Conservation (phyloP, 306 rosid species). For the Morella rubra region DNA sequence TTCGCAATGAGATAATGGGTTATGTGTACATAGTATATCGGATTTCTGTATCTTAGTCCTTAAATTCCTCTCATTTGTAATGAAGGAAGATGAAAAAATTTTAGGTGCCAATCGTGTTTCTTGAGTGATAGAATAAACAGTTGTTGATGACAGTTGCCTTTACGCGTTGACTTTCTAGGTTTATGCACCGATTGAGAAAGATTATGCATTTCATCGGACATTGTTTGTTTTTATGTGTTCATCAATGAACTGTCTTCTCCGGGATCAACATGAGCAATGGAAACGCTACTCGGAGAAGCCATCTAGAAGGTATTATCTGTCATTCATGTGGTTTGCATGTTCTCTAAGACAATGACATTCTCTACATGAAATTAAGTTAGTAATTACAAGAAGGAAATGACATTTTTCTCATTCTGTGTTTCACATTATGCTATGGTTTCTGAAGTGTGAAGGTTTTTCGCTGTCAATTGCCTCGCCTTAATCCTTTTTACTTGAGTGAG, state of each 20-base stretch:
- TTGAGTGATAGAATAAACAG: background rate
- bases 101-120: background rate
- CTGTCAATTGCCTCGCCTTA: conserved; percentile 56
- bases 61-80: background rate
- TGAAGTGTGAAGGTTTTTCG: conserved; percentile 89
- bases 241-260: conserved; percentile 78
- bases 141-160: background rate
- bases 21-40: background rate
- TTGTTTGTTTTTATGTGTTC: conserved; percentile 79
- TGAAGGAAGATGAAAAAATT: background rate
- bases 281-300: conserved; percentile 52
- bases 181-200: conserved; percentile 69
- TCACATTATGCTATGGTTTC: conserved; percentile 27
- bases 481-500: conserved; percentile 74
- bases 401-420: background rate
- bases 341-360: conserved; percentile 1
- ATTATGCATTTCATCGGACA: conserved; percentile 71
- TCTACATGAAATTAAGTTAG: background rate
- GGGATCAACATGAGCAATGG: conserved; percentile 88
- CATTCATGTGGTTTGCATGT: background rate
- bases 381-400: conserved; percentile 1
- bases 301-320: conserved; percentile 56
- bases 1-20: background rate
- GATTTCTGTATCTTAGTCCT: too few species aligned
- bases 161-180: conserved; percentile 41